phyloP scores from a whole-genome alignment of 306 rosid species.

The Rubus idaeus region DNA sequence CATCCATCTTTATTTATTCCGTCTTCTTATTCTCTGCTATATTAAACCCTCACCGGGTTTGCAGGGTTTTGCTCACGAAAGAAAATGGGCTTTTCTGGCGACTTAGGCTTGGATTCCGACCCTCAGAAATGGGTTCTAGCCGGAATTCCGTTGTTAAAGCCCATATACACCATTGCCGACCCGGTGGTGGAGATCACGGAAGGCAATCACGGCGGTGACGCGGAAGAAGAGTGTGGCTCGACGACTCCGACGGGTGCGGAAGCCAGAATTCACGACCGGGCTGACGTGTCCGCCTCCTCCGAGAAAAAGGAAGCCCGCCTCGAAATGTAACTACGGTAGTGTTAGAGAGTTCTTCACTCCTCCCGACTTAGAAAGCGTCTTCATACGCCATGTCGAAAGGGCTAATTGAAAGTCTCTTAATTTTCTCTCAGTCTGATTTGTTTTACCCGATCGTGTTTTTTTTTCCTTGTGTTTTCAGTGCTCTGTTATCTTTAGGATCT shows the following conservation, averaged over 20 bases:
- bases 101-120: conserved; percentile 45
- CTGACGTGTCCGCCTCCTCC: conserved; percentile 86
- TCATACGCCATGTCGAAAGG: conserved; percentile 59
- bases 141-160: conserved; percentile 60
- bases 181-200: conserved; percentile 20
- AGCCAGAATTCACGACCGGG: conserved; percentile 47
- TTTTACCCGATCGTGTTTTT: background rate
- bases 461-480: too few species aligned
- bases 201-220: background rate
- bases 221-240: conserved; percentile 30
- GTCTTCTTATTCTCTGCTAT: conserved; percentile 35
- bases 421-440: background rate
- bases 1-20: conserved; percentile 28
- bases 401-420: conserved; percentile 34
- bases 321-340: conserved; percentile 52
- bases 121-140: conserved; percentile 64
- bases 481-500: background rate
- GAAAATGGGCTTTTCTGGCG: conserved; percentile 66
- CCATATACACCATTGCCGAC: conserved; percentile 40
- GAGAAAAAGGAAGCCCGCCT: conserved; percentile 58
- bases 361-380: conserved; percentile 77
- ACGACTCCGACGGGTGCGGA: conserved; percentile 81
- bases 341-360: conserved; percentile 68
- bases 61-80: background rate
- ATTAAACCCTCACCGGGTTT: conserved; percentile 17